A percentile compares a stretch with the other conserved stretches of the same genome.
Conservation (phyloP, 2,329 filamentous ascomycete species). For the Sporothrix brasiliensis region DNA sequence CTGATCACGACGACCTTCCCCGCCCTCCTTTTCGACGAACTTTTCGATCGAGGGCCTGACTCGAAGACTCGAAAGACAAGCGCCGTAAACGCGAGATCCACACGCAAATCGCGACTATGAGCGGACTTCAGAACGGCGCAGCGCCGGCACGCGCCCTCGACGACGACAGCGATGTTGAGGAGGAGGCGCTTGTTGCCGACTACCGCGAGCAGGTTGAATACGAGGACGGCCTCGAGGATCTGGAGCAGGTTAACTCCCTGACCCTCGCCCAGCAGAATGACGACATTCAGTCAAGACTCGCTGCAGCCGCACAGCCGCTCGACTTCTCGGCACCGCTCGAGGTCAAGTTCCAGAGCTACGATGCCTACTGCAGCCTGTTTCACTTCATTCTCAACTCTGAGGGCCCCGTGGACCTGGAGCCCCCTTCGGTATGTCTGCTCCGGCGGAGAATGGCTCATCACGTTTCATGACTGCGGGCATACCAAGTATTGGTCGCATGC, state of each 20-base stretch:
- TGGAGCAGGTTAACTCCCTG: conserved; percentile 73
- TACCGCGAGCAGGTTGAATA: conserved; percentile 97
- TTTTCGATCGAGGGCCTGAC: conserved; percentile 24
- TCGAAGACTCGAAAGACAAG: background rate
- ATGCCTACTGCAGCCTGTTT: conserved; percentile 98
- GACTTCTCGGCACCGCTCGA: conserved; percentile 96
- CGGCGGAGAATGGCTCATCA: background rate
- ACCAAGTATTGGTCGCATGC: background rate
- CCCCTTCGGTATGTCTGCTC: conserved; percentile 70
- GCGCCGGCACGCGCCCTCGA: conserved; percentile 63
- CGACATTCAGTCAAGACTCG: conserved; percentile 90
- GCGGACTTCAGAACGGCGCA: conserved; percentile 63
- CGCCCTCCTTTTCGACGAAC: conserved; percentile 23
- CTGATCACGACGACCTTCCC: conserved; percentile 17
- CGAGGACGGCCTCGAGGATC: conserved; percentile 79
- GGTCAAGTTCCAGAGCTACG: conserved; percentile 98
- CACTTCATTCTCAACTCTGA: conserved; percentile 99
- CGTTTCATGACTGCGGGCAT: background rate
- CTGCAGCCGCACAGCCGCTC: conserved; percentile 88
- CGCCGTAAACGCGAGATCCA: conserved; percentile 13
- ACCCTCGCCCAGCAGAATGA: conserved; percentile 75
- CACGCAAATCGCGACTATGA: conserved; percentile 50
- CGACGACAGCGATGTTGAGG: conserved; percentile 91
- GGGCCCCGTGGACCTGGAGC: conserved; percentile 95
- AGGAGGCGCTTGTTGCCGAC: conserved; percentile 93